Conservation (phyloP, 2,329 filamentous ascomycete genomes). For the Scopulariopsis brevicaulis region DNA sequence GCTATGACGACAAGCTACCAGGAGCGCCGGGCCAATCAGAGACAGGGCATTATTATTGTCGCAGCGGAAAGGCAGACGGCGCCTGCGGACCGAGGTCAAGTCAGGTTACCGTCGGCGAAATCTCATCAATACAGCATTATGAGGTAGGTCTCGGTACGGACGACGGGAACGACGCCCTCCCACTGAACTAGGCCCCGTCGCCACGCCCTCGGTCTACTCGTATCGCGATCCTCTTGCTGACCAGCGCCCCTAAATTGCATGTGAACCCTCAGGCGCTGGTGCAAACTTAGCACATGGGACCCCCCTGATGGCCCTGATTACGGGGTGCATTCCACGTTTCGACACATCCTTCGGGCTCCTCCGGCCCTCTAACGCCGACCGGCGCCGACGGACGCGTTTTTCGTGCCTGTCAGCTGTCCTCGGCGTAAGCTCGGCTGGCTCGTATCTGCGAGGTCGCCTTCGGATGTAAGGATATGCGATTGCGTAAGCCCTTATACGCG, state of each 20-base stretch:
- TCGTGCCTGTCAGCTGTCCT: not conserved
- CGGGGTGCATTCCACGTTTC: not conserved
- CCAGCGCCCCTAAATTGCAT: not conserved
- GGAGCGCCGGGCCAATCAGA: conserved; percentile 3
- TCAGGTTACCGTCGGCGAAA: not conserved
- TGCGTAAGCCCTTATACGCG: not conserved
- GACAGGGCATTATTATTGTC: conserved; percentile 4
- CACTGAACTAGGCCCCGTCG: not conserved
- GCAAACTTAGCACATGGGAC: not conserved
- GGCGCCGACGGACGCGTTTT: not conserved
- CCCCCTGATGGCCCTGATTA: not conserved
- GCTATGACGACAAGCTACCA: conserved; percentile 4
- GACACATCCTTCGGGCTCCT: not conserved
- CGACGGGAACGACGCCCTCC: not conserved
- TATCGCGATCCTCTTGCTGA: not conserved
- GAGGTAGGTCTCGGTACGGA: not conserved
- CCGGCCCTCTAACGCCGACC: not conserved
- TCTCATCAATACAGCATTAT: not conserved
- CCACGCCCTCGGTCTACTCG: not conserved
- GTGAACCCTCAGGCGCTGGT: not conserved
- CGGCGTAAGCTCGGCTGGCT: conserved; percentile 1
- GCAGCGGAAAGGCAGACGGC: not conserved
- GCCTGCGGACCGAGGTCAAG: conserved; percentile 1
- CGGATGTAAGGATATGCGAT: not conserved
- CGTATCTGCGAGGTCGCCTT: conserved; percentile 3